These are phyloP conservation scores for Astragalus membranaceus DNA, from an alignment of 306 rosid genomes.

Conservation along the genomic window DNA sequence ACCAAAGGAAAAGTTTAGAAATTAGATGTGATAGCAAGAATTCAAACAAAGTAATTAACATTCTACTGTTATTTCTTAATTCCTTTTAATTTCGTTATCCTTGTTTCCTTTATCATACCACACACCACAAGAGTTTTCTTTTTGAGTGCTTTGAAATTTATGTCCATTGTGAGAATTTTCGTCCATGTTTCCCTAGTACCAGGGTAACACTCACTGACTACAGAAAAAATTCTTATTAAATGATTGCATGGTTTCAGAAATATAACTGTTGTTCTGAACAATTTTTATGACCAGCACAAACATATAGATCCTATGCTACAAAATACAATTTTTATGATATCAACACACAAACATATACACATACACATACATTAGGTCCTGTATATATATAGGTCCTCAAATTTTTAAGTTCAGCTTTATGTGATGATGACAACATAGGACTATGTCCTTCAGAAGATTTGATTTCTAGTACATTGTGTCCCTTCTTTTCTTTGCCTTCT, in stretches of 20 bases:
- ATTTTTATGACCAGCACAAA: background rate
- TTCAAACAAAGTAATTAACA: background rate
- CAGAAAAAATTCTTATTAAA: background rate
- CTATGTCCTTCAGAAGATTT: slow-evolving; percentile 22
- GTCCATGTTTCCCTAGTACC: background rate
- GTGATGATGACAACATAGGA: slow-evolving; percentile 30
- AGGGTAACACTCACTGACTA: background rate
- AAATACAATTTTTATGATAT: slow-evolving; percentile 6
- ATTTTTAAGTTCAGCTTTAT: slow-evolving; percentile 24
- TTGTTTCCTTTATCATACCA: slow-evolving; percentile 10
- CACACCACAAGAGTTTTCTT: background rate
- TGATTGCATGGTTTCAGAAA: background rate
- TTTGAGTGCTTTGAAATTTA: background rate
- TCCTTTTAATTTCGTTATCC: background rate
- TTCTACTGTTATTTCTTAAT: too few species aligned
- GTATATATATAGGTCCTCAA: background rate
- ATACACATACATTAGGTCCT: background rate
- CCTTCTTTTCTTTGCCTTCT: slow-evolving; percentile 23
- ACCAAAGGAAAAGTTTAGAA: too few species aligned
- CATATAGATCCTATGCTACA: slow-evolving; percentile 1
- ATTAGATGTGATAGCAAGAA: background rate
- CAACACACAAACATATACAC: background rate
- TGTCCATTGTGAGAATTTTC: background rate
- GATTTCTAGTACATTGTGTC: slow-evolving; percentile 21
- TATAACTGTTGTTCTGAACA: background rate